A percentile compares a stretch with the other conserved stretches of the same genome.
Conservation (phyloP, 352 stramenopile genomes). For the Pythium sukuiense region DNA sequence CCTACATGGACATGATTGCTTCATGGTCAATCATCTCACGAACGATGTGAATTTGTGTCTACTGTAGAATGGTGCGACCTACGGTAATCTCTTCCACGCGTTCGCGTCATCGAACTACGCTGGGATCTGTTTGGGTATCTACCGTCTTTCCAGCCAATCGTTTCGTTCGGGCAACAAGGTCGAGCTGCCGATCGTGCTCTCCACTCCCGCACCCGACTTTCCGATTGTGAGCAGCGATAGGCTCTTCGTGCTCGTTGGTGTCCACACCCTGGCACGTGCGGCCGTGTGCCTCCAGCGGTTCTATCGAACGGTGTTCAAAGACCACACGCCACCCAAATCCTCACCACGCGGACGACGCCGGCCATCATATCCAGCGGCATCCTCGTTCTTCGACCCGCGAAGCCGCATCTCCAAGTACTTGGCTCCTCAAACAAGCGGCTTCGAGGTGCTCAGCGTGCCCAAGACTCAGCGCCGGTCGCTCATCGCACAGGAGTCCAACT, state of each 20-base stretch:
- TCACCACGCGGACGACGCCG: not conserved
- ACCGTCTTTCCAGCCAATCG: slow-evolving; percentile 62
- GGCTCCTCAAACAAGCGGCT: slow-evolving; percentile 14
- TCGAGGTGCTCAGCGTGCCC: slow-evolving; percentile 25
- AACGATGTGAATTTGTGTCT: slow-evolving; percentile 2
- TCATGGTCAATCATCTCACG: slow-evolving; percentile 2
- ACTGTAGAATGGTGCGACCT: slow-evolving; percentile 38
- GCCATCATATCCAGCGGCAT: not conserved
- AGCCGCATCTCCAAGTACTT: slow-evolving; percentile 42
- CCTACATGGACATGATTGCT: not conserved
- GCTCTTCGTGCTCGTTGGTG: slow-evolving; percentile 74
- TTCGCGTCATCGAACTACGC: slow-evolving; percentile 62
- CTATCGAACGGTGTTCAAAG: slow-evolving; percentile 11
- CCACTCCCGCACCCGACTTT: slow-evolving; percentile 54
- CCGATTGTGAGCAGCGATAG: slow-evolving; percentile 52
- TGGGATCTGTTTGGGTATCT: slow-evolving; percentile 72
- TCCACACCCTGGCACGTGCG: slow-evolving; percentile 71
- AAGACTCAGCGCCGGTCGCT: slow-evolving; percentile 26
- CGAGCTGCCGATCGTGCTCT: slow-evolving; percentile 77
- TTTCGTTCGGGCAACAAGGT: slow-evolving; percentile 38
- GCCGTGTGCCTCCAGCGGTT: slow-evolving; percentile 54
- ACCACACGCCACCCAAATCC: not conserved
- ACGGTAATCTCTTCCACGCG: slow-evolving; percentile 59
- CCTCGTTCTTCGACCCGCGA: slow-evolving; percentile 28
- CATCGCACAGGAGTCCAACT: slow-evolving; percentile 27